phyloP scores from a whole-genome alignment of 2,329 filamentous ascomycete species.

The Cladosporium halotolerans region DNA sequence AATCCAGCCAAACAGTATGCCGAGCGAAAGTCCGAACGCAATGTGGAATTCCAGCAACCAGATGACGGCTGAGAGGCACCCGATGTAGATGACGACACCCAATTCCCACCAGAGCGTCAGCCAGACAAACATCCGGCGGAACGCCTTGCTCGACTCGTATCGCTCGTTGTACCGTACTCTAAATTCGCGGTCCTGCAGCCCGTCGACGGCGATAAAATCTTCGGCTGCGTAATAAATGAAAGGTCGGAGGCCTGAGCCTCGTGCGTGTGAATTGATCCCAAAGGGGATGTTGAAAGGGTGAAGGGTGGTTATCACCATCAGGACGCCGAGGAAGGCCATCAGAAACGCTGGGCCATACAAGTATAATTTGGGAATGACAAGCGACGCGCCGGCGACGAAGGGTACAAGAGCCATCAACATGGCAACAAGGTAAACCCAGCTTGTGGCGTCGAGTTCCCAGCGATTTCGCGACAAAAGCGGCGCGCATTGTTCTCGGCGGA shows the following conservation, averaged over 20 bases:
- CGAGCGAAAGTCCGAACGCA: slow-evolving; percentile 25
- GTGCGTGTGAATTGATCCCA: slow-evolving; percentile 28
- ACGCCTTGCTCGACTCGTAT: slow-evolving; percentile 25
- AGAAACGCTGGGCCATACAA: slow-evolving; percentile 28
- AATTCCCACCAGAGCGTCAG: slow-evolving; percentile 27
- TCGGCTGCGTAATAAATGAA: slow-evolving; percentile 31
- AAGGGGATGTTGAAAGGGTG: slow-evolving; percentile 27
- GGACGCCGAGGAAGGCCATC: slow-evolving; percentile 25
- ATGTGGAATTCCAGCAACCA: slow-evolving; percentile 27
- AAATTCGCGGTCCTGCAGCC: slow-evolving; percentile 28
- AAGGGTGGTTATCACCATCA: slow-evolving; percentile 26
- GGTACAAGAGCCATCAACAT: slow-evolving; percentile 27
- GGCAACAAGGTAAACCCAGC: slow-evolving; percentile 27
- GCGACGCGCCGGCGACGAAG: slow-evolving; percentile 23
- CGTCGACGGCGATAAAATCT: slow-evolving; percentile 30
- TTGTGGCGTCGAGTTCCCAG: slow-evolving; percentile 29
- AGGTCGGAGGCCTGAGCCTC: slow-evolving; percentile 23
- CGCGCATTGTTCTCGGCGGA: slow-evolving; percentile 25
- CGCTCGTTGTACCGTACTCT: slow-evolving; percentile 28
- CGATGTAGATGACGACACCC: slow-evolving; percentile 25
- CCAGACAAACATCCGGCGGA: slow-evolving; percentile 25
- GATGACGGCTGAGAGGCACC: slow-evolving; percentile 26
- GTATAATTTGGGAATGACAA: slow-evolving; percentile 25
- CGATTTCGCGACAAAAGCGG: slow-evolving; percentile 24
- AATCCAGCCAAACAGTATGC: slow-evolving; percentile 26